Percentiles rank a stretch among this genome's conserved stretches.
Conservation (phyloP, 495 filamentous ascomycete genomes). For the Aspergillus affinis region DNA sequence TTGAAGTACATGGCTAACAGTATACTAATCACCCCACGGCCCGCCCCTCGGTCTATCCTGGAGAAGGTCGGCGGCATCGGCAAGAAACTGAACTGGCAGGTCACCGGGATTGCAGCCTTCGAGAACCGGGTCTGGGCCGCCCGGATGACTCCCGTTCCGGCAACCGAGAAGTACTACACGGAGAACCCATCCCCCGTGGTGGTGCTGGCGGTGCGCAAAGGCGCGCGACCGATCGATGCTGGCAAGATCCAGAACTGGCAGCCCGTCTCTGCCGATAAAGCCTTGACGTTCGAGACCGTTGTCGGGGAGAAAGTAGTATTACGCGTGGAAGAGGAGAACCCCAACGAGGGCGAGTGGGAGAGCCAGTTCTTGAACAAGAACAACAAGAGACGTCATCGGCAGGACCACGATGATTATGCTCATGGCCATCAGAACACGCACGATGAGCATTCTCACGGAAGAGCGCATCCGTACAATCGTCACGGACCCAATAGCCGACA, state of each 20-base stretch:
- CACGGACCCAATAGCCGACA: slow-evolving; percentile 27
- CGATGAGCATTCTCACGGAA: slow-evolving; percentile 22
- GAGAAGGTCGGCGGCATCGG: slow-evolving; percentile 84
- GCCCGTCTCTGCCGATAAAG: slow-evolving; percentile 63
- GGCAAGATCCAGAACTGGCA: slow-evolving; percentile 84
- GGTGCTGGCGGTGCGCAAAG: slow-evolving; percentile 69
- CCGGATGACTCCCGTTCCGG: slow-evolving; percentile 68
- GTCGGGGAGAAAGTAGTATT: slow-evolving; percentile 86
- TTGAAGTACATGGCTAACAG: slow-evolving; percentile 84
- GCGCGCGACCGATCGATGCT: slow-evolving; percentile 75
- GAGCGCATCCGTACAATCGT: slow-evolving; percentile 26
- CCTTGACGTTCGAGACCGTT: slow-evolving; percentile 70
- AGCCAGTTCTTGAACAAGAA: slow-evolving; percentile 54
- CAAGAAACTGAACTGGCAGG: slow-evolving; percentile 76
- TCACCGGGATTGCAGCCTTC: slow-evolving; percentile 69
- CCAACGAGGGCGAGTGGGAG: slow-evolving; percentile 57
- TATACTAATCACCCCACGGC: slow-evolving; percentile 81
- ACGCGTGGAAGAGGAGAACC: slow-evolving; percentile 68
- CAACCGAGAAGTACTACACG: slow-evolving; percentile 63
- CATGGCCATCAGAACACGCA: slow-evolving; percentile 20
- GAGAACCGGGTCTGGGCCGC: slow-evolving; percentile 89
- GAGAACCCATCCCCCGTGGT: slow-evolving; percentile 73
- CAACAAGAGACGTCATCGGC: slow-evolving; percentile 44
- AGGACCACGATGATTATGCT: slow-evolving; percentile 36
- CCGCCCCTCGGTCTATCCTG: slow-evolving; percentile 64